phyloP scores from a whole-genome alignment of 768 basidiomycete species.

The Boletus rex-veris region DNA sequence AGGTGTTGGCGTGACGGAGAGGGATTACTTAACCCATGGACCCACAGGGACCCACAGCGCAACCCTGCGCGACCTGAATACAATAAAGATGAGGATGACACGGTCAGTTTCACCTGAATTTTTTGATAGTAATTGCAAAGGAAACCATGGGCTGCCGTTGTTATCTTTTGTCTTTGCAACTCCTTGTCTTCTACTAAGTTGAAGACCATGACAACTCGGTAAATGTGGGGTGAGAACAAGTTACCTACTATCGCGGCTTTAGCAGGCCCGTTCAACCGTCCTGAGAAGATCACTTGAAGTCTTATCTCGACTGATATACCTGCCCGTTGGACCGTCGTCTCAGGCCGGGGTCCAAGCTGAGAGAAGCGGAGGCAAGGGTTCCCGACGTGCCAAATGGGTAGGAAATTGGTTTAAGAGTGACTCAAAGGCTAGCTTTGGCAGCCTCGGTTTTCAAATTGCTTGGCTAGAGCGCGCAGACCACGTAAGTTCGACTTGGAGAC shows the following conservation, averaged over 20 bases:
- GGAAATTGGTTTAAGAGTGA: too few species aligned
- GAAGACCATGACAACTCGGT: neutral
- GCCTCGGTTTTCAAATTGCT: too few species aligned
- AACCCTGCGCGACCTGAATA: constrained; percentile 6
- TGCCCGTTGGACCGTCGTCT: too few species aligned
- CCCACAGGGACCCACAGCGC: constrained; percentile 24
- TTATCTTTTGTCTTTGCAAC: constrained; percentile 6
- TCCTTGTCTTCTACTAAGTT: constrained; percentile 5
- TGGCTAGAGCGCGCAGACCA: too few species aligned
- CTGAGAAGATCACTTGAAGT: too few species aligned
- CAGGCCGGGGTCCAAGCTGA: too few species aligned
- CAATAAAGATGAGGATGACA: constrained; percentile 8
- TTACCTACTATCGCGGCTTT: neutral
- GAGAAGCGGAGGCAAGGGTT: too few species aligned
- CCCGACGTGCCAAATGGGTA: too few species aligned
- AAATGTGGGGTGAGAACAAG: neutral
- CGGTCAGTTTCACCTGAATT: neutral
- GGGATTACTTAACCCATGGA: constrained; percentile 4
- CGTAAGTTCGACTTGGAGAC: too few species aligned
- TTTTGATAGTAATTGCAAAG: neutral
- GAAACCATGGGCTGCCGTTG: neutral
- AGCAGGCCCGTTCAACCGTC: too few species aligned
- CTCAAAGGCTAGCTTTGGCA: too few species aligned
- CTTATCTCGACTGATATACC: too few species aligned
- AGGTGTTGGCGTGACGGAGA: constrained; percentile 1